Percentiles rank a stretch among this genome's conserved stretches.
Evolutionary conservation across 805 yeast species (phyloP).

Genomic region (Teunomyces panamensis): DNA sequence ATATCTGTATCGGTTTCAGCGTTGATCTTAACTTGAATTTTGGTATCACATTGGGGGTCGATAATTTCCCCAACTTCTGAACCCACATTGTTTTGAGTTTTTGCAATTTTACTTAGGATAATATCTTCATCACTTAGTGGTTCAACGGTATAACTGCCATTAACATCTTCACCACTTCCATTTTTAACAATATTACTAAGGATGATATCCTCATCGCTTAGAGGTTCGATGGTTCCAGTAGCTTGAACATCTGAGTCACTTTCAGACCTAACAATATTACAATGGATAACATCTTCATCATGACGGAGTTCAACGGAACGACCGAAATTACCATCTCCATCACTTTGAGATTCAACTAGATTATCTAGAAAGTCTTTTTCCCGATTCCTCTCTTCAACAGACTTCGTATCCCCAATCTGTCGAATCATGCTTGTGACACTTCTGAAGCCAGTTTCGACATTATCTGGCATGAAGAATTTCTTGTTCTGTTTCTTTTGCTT

Average conservation of each 20-base stretch:
- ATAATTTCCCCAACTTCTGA: background rate
- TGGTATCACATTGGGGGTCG: too few species aligned
- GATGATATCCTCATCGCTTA: too few species aligned
- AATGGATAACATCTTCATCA: background rate
- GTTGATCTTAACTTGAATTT: too few species aligned
- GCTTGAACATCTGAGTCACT: background rate
- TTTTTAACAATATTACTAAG: too few species aligned
- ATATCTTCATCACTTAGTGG: background rate
- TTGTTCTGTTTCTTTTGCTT: slow-evolving; percentile 27
- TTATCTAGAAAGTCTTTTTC: slow-evolving; percentile 12
- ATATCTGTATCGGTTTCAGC: too few species aligned
- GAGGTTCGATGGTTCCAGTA: background rate
- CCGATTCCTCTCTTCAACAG: slow-evolving; percentile 2
- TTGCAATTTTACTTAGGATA: background rate
- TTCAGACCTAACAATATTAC: background rate
- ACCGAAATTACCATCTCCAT: background rate
- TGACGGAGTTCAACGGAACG: background rate
- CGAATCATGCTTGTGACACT: slow-evolving; percentile 49
- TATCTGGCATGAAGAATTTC: slow-evolving; percentile 70
- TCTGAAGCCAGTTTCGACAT: slow-evolving; percentile 63
- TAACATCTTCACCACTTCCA: background rate
- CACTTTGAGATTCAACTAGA: slow-evolving; percentile 13
- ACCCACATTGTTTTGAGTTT: background rate
- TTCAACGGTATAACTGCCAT: background rate
- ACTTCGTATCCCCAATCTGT: slow-evolving; percentile 3